Conservation (phyloP, 805 yeast genomes). For the Jamesozyma lodderae region DNA sequence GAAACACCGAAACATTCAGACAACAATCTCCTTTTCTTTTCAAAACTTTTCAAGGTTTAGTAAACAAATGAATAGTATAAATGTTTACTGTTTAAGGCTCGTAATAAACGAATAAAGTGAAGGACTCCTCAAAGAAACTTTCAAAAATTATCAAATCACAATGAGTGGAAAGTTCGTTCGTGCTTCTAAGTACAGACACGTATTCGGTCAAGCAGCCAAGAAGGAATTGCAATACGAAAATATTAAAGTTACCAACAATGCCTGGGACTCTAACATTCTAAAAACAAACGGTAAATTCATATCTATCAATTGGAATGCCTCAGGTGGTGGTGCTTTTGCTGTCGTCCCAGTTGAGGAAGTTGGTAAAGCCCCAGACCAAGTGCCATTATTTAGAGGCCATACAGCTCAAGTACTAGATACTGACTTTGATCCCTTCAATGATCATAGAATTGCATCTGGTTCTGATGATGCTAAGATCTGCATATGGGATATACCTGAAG, state of each 20-base stretch:
- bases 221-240: constrained; percentile 39
- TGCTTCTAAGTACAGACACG: constrained; percentile 95
- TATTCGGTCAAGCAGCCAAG: constrained; percentile 78
- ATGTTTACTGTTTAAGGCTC: too few relatives aligned
- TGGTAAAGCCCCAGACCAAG: constrained; percentile 89
- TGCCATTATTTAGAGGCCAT: constrained; percentile 92
- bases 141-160: too few relatives aligned
- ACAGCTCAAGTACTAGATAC: constrained; percentile 93
- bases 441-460: constrained; percentile 62
- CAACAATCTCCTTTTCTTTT: too few relatives aligned
- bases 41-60: too few relatives aligned
- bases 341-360: constrained; percentile 77
- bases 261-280: constrained; percentile 91
- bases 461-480: constrained; percentile 77
- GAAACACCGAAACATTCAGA: too few relatives aligned
- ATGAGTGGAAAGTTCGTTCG: constrained; percentile 82
- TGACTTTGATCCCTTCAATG: constrained; percentile 87
- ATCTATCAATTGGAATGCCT: constrained; percentile 84
- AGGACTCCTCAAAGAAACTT: too few relatives aligned
- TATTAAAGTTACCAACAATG: constrained; percentile 72
- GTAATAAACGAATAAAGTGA: too few relatives aligned
- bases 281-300: constrained; percentile 80
- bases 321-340: constrained; percentile 98
- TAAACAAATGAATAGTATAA: too few relatives aligned
- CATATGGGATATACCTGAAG: constrained; percentile 81